A percentile compares a stretch with the other conserved stretches of the same genome.
Conservation (phyloP, 73 alveolate species). For the Breviolum minutum region DNA sequence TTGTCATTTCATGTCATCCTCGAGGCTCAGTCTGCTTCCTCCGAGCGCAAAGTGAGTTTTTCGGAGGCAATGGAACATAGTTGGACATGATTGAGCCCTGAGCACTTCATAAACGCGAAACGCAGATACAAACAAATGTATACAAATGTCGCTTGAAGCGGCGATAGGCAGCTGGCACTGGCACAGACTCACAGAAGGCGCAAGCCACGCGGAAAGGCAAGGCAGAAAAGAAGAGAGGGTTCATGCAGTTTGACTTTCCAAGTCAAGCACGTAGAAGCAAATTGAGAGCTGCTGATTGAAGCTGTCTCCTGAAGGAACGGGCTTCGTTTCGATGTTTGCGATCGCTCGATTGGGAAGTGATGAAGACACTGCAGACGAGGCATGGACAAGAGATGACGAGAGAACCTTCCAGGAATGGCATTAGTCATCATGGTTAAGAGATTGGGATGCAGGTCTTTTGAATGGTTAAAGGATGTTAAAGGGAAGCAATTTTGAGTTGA, state of each 20-base stretch:
- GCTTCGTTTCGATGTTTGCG: neutral
- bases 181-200: constrained; percentile 29
- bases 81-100: neutral
- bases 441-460: no score
- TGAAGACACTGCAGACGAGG: constrained; percentile 10
- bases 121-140: no score
- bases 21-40: neutral
- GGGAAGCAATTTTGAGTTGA: neutral
- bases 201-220: constrained; percentile 17
- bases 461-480: neutral
- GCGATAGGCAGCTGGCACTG: neutral
- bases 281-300: no score
- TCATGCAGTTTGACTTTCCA: neutral
- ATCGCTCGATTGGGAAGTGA: constrained; percentile 14
- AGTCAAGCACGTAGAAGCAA: no score
- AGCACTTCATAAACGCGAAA: neutral
- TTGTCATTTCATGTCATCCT: neutral
- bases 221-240: neutral
- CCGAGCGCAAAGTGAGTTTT: neutral
- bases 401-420: neutral
- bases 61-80: neutral
- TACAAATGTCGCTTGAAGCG: no score
- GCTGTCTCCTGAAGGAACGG: neutral
- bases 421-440: no score
- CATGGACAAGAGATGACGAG: neutral